These are phyloP conservation scores for Immersiella caudata DNA, from an alignment of 495 filamentous ascomycete genomes.

Conservation along the genomic window DNA sequence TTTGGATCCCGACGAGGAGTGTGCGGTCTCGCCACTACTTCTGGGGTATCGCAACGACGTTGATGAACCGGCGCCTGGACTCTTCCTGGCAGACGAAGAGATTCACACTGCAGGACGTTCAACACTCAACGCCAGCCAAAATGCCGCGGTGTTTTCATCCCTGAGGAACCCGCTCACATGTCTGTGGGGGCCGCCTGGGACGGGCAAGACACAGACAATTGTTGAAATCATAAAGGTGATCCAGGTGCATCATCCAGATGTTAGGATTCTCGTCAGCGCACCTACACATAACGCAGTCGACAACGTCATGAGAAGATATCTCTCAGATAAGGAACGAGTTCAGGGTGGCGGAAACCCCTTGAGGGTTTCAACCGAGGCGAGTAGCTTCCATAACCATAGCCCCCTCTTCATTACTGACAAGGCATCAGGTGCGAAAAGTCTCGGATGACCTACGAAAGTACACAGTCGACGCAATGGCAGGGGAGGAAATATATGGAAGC, in stretches of 20 bases:
- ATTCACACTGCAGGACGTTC: slow-evolving; percentile 10
- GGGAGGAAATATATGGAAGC: slow-evolving; percentile 47
- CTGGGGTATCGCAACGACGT: slow-evolving; percentile 21
- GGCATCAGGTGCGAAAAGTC: slow-evolving; percentile 39
- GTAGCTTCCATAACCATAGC: slow-evolving; percentile 14
- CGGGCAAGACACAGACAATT: slow-evolving; percentile 57
- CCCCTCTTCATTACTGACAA: not conserved
- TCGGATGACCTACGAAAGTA: slow-evolving; percentile 43
- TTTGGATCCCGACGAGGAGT: slow-evolving; percentile 32
- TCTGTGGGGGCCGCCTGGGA: slow-evolving; percentile 58
- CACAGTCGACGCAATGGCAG: slow-evolving; percentile 54
- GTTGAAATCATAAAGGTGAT: slow-evolving; percentile 49
- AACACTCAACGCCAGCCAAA: slow-evolving; percentile 47
- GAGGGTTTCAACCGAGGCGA: slow-evolving; percentile 41
- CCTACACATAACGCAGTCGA: slow-evolving; percentile 59
- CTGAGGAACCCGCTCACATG: slow-evolving; percentile 44
- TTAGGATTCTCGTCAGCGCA: slow-evolving; percentile 49
- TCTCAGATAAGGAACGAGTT: slow-evolving; percentile 23
- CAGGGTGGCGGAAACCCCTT: slow-evolving; percentile 23
- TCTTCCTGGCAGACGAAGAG: not conserved
- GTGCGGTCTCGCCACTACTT: slow-evolving; percentile 40
- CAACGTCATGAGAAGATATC: slow-evolving; percentile 52
- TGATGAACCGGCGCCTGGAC: not conserved
- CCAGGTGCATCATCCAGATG: slow-evolving; percentile 28
- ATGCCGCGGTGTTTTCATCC: slow-evolving; percentile 44